Conservation (phyloP, 768 basidiomycete genomes). For the Baorangia bicolor region DNA sequence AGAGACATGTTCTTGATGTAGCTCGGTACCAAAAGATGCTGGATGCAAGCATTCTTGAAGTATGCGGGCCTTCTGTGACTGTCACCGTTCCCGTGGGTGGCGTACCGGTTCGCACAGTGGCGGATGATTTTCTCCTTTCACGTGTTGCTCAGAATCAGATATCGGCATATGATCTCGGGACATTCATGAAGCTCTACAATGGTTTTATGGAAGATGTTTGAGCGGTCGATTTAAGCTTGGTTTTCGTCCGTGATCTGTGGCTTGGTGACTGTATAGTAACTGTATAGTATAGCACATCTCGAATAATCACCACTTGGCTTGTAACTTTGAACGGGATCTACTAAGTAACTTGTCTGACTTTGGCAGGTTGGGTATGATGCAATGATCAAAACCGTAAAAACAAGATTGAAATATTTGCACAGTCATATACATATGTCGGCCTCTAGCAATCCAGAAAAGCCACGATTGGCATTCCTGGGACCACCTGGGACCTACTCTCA, state of each 20-base stretch:
- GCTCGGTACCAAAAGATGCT: slow-evolving; percentile 27
- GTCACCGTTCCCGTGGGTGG: slow-evolving; percentile 4
- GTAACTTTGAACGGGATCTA: not conserved
- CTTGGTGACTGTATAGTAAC: not conserved
- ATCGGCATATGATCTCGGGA: slow-evolving; percentile 6
- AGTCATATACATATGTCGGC: not conserved
- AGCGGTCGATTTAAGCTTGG: not conserved
- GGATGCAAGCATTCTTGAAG: slow-evolving; percentile 15
- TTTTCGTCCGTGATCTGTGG: not conserved
- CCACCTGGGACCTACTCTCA: slow-evolving; percentile 74
- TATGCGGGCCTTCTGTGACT: not conserved
- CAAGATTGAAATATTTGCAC: slow-evolving; percentile 8
- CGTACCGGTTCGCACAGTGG: slow-evolving; percentile 5
- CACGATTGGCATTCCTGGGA: slow-evolving; percentile 55
- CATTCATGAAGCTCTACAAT: slow-evolving; percentile 11
- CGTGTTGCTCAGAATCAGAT: slow-evolving; percentile 8
- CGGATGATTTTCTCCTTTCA: slow-evolving; percentile 9
- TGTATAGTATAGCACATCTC: not conserved
- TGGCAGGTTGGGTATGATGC: not conserved
- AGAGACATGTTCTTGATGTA: not conserved
- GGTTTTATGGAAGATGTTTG: slow-evolving; percentile 2
- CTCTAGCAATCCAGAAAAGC: slow-evolving; percentile 12
- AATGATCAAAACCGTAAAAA: slow-evolving; percentile 5
- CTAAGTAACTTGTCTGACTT: not conserved
- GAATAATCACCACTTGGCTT: not conserved